Conservation (phyloP, 208 protist species). For the Phytomonas francai region DNA sequence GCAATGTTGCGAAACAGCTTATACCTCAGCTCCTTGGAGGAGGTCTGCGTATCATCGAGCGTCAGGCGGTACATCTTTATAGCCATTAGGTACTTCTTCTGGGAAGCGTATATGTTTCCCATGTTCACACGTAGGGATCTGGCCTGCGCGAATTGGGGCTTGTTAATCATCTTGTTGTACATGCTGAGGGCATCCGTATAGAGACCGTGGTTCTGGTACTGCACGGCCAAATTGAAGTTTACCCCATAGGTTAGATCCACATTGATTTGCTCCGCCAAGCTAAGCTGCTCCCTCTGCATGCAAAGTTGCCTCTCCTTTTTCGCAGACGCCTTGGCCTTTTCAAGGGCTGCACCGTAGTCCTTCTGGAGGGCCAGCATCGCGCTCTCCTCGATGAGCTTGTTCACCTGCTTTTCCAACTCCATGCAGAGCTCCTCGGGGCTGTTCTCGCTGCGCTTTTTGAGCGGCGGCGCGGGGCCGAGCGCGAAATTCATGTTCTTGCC, state of each 20-base stretch:
- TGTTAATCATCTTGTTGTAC: slow-evolving; percentile 93
- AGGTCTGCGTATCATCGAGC: slow-evolving; percentile 90
- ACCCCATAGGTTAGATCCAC: slow-evolving; percentile 94
- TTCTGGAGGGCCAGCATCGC: slow-evolving; percentile 83
- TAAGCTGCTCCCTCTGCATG: slow-evolving; percentile 87
- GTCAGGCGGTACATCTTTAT: slow-evolving; percentile 97
- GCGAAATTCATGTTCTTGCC: slow-evolving; percentile 44
- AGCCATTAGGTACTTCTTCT: slow-evolving; percentile 93
- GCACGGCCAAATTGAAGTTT: slow-evolving; percentile 94
- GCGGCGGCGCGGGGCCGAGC: slow-evolving; percentile 80
- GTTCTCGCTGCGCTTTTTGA: slow-evolving; percentile 89
- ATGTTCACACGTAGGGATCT: slow-evolving; percentile 95
- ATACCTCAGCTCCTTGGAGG: slow-evolving; percentile 89
- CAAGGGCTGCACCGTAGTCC: slow-evolving; percentile 85
- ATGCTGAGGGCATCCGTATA: slow-evolving; percentile 94
- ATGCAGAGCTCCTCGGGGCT: slow-evolving; percentile 88
- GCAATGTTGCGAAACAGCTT: slow-evolving; percentile 95
- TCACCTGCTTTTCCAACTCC: slow-evolving; percentile 91
- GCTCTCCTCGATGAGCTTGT: slow-evolving; percentile 92
- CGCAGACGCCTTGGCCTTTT: slow-evolving; percentile 92
- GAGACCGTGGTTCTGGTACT: slow-evolving; percentile 93
- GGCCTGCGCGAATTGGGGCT: slow-evolving; percentile 91
- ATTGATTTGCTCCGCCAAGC: slow-evolving; percentile 91
- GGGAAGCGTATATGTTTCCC: slow-evolving; percentile 97
- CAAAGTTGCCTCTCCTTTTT: slow-evolving; percentile 90